phyloP scores from a whole-genome alignment of 139 green algal genomes.

The Asterochloris sp. region DNA sequence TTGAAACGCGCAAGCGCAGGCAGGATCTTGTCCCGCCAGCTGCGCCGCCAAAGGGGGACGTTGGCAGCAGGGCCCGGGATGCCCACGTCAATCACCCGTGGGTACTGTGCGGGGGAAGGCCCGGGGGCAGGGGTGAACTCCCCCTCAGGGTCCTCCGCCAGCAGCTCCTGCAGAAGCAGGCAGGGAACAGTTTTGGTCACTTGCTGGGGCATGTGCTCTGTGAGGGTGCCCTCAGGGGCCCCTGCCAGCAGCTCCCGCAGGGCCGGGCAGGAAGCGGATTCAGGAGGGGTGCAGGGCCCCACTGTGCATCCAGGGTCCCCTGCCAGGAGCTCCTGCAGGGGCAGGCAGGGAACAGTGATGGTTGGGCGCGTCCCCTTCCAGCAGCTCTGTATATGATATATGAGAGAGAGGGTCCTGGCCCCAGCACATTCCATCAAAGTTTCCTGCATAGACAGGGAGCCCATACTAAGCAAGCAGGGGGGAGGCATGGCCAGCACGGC shows the following conservation, averaged over 20 bases:
- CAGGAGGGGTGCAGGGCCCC: not conserved
- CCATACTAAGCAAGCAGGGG: no score
- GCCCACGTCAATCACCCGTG: conserved; percentile 87
- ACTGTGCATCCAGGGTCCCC: not conserved
- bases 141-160: conserved; percentile 48
- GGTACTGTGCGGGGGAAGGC: conserved; percentile 31
- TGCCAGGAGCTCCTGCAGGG: not conserved
- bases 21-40: conserved; percentile 87
- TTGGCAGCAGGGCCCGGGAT: conserved; percentile 61
- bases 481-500: no score
- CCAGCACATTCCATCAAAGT: no score
- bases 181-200: not conserved
- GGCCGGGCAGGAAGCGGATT: not conserved
- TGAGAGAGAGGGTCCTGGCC: no score
- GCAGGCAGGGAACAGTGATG: not conserved
- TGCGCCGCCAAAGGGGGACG: conserved; percentile 61
- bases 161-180: not conserved
- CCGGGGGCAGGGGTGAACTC: conserved; percentile 51
- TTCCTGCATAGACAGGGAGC: no score
- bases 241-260: not conserved
- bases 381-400: no score
- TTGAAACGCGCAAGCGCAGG: conserved; percentile 37
- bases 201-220: not conserved
- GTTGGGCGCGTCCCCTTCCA: no score
- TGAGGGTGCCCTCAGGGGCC: not conserved